Evolutionary conservation across 202 grass and related monocot species (phyloP), one percentile per base, ranked within the genome.

Genomic region (Eragrostis tef): DNA sequence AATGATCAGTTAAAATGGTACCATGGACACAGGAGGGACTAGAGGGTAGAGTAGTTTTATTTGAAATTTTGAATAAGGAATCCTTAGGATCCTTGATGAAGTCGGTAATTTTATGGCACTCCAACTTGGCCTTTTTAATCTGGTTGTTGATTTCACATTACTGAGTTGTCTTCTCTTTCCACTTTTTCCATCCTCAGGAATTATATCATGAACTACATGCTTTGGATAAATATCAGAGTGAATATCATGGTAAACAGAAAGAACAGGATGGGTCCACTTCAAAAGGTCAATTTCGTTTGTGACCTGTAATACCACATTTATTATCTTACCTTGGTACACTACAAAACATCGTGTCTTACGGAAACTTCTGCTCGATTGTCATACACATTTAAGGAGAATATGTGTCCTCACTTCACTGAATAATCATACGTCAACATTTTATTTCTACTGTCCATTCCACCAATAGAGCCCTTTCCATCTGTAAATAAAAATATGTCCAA

Each of bases 201-300:
- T 64, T 99, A 82, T 99, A 99, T 64, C 96, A 96, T 89, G 96
- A 99, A 74, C 82, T 96, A 39, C 93, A 93, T 87, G 74, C 90
- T 73, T 84, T 96, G 86, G 96, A 92, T 96, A 99, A 83, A 78
- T 96, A 93, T 88, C 89, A 93, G 56, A 78, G 83, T 85, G 93
- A 99, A 26, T 93, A 90, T 62, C 86, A 43, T 71, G 75, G 64
- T 83, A 99, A 91, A 83, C 81, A 88, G 51, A 89, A 92, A 88
- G 93, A 99, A 62, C 80, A 86, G 46, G 89, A 87, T 79, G 75
- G 59, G 31, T 64, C 84, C 31, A 83, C 72, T 80, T 92, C 87
- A 92, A 90, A 78, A 99, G 93, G 96, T 99, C 66, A 70, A 71
- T 91, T 87, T 75, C 25, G 13, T 81, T 83, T 63, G 5, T 67